Evolutionary conservation across 2,329 filamentous ascomycete species (phyloP).

Genomic region (Tothia fuscella): DNA sequence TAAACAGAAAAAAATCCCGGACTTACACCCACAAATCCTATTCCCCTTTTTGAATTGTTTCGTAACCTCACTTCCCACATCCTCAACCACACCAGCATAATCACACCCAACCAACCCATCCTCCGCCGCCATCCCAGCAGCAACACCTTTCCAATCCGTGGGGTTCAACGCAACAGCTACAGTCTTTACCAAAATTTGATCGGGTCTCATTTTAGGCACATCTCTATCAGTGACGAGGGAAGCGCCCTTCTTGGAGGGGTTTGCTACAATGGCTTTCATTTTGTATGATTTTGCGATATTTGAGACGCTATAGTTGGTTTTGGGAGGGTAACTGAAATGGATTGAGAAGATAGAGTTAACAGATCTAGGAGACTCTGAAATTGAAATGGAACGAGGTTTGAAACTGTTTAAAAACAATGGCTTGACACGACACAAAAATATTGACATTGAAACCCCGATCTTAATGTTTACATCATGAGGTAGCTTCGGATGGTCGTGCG

Average conservation of each 20-base stretch:
- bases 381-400: too few relatives aligned
- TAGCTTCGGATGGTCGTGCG: too few relatives aligned
- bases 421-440: too few relatives aligned
- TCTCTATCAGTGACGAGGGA: slow-evolving; percentile 13
- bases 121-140: slow-evolving; percentile 21
- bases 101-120: slow-evolving; percentile 26
- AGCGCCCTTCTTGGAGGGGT: neutral
- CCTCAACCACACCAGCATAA: slow-evolving; percentile 26
- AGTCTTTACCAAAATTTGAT: slow-evolving; percentile 42
- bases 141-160: slow-evolving; percentile 13
- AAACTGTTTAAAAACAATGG: too few relatives aligned
- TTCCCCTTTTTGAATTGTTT: slow-evolving; percentile 11
- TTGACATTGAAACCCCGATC: too few relatives aligned
- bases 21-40: slow-evolving; percentile 6
- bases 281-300: too few relatives aligned
- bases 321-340: too few relatives aligned
- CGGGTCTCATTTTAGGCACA: slow-evolving; percentile 32
- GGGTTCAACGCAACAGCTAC: slow-evolving; percentile 29
- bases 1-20: too few relatives aligned
- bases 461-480: too few relatives aligned
- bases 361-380: too few relatives aligned
- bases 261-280: slow-evolving; percentile 7
- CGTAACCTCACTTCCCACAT: slow-evolving; percentile 24
- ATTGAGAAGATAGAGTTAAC: too few relatives aligned
- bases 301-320: too few relatives aligned